phyloP scores from a whole-genome alignment of 2,329 filamentous ascomycete genomes.

The Calonectria multiphialidica region DNA sequence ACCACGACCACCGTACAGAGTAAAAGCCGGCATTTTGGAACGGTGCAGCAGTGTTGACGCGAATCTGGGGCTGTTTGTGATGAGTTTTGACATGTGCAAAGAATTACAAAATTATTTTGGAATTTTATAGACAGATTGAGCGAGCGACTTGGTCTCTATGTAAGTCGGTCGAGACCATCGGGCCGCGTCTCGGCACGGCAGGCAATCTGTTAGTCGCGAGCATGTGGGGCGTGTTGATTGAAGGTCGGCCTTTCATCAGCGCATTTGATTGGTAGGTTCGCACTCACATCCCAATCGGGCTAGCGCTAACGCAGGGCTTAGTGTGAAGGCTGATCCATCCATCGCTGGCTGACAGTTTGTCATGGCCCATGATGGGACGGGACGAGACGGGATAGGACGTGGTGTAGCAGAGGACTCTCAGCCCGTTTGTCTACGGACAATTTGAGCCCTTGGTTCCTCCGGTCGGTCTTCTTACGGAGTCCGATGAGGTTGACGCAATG shows the following conservation, averaged over 20 bases:
- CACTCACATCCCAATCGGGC: constrained; percentile 45
- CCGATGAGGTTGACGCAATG: too few relatives aligned
- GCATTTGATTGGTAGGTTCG: constrained; percentile 48
- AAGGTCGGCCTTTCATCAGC: constrained; percentile 12
- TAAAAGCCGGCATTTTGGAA: constrained; percentile 57
- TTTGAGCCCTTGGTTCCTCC: too few relatives aligned
- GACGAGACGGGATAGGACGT: too few relatives aligned
- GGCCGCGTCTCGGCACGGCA: not conserved
- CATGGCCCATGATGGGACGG: too few relatives aligned
- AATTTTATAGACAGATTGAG: not conserved
- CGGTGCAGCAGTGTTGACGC: constrained; percentile 43
- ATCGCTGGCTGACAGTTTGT: too few relatives aligned
- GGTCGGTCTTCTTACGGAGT: too few relatives aligned
- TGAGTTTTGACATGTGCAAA: constrained; percentile 45
- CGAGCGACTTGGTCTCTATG: constrained; percentile 23
- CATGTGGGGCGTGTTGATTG: not conserved
- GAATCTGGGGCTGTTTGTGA: constrained; percentile 36
- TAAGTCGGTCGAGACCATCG: not conserved
- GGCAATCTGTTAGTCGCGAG: not conserved
- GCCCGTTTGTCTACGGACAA: too few relatives aligned
- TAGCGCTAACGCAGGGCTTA: constrained; percentile 35
- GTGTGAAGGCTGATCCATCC: too few relatives aligned
- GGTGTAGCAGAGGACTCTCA: too few relatives aligned
- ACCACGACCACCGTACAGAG: constrained; percentile 54
- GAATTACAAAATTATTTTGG: not conserved